Evolutionary conservation across 352 stramenopile genomes (phyloP).

Genomic region (Globisporangium megalacanthum): DNA sequence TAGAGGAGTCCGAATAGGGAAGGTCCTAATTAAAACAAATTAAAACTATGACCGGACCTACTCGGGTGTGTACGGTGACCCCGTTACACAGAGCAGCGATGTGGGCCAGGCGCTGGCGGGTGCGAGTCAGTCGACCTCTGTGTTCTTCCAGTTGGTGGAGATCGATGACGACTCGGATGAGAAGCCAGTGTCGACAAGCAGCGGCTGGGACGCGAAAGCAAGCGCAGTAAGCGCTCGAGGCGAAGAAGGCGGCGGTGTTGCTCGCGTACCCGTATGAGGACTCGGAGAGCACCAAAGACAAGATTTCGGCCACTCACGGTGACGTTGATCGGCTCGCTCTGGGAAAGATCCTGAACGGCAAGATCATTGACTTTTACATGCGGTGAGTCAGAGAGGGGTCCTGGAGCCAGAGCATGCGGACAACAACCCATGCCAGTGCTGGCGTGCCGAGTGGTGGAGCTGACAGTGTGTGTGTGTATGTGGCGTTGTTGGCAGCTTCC

Average conservation of each 20-base stretch:
- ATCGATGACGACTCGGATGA: too few relatives aligned
- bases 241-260: constrained; percentile 22
- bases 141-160: constrained; percentile 11
- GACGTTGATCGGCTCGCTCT: constrained; percentile 87
- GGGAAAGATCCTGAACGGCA: constrained; percentile 92
- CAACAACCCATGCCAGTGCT: too few relatives aligned
- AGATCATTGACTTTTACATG: constrained; percentile 92
- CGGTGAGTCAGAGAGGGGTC: constrained; percentile 58
- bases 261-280: constrained; percentile 67
- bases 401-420: too few relatives aligned
- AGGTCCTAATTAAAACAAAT: too few relatives aligned
- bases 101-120: too few relatives aligned
- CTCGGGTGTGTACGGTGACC: too few relatives aligned
- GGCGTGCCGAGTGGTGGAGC: not conserved
- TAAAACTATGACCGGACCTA: too few relatives aligned
- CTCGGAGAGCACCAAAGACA: constrained; percentile 23
- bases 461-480: not conserved
- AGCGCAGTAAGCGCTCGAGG: constrained; percentile 9
- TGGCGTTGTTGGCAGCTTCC: constrained; percentile 44
- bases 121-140: constrained; percentile 8
- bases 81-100: too few relatives aligned
- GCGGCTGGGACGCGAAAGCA: not conserved
- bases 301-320: constrained; percentile 74
- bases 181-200: too few relatives aligned
- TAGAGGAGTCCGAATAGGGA: too few relatives aligned